These are phyloP conservation scores for Papilionanthe hybrid DNA, from an alignment of 116 monocot genomes.

Conservation along the genomic window DNA sequence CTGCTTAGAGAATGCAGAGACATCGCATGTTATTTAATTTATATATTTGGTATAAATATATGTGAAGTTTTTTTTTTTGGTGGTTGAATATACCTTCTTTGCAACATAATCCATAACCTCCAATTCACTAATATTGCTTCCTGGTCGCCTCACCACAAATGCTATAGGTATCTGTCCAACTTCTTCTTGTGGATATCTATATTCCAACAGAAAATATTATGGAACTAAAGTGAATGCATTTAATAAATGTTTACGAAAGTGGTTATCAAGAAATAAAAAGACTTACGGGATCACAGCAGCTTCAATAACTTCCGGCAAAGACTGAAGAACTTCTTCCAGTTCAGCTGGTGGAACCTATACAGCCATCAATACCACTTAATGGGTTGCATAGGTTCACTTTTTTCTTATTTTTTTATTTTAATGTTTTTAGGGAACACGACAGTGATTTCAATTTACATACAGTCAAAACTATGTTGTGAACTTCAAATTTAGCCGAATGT, in stretches of 20 bases:
- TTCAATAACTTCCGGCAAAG: constrained; percentile 37
- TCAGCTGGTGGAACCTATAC: constrained; percentile 43
- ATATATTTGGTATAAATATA: no score
- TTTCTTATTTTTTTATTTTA: no score
- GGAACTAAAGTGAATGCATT: no score
- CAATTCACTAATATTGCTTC: constrained; percentile 32
- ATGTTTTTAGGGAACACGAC: no score
- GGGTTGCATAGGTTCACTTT: no score
- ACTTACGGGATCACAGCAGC: constrained; percentile 65
- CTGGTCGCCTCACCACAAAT: constrained; percentile 33
- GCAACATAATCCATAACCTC: constrained; percentile 45
- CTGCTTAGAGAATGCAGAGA: constrained; percentile 11
- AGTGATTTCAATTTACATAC: no score
- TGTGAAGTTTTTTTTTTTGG: background rate
- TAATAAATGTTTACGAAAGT: no score
- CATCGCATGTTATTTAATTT: background rate
- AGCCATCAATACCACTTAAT: no score
- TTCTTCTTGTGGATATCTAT: constrained; percentile 42
- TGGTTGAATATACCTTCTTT: constrained; percentile 34
- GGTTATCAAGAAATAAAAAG: background rate
- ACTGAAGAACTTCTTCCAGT: constrained; percentile 43
- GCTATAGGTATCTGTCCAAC: constrained; percentile 46
- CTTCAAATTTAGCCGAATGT: no score
- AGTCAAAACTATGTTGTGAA: no score
- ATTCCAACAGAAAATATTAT: no score